Evolutionary conservation across 2,329 filamentous ascomycete genomes (phyloP), one percentile per base, ranked within the genome.

Genomic region (Cytospora mali): DNA sequence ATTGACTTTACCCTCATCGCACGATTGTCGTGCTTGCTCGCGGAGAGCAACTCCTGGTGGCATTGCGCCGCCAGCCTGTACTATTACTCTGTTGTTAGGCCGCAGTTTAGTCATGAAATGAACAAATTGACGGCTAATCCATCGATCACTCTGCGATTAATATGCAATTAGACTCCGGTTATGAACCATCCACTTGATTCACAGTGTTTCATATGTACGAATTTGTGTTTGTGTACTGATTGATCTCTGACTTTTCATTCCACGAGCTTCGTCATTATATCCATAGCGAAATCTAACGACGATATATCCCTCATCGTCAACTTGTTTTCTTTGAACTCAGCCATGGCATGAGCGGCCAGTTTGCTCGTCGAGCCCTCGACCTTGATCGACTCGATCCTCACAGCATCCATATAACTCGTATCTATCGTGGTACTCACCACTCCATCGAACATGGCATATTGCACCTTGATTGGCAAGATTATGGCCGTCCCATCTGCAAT

Each of bases 331-430:
- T 68, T 46, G 29, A 72, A 71, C 4, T 64, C 50, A 48, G 56
- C 62, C 13, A 77, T 59, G 3, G 69, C 75, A 13, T 39, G 51
- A 9, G 55, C 63, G 5, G 76, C 70, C 5, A 71, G 64, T 51
- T 70, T 73, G n/a, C 66, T 63, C 46, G 58, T 60, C 11, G 70
- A 64, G n/a, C 76, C 75, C 62, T 77, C 76, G 1, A 76, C 67
- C 64, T 75, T 76, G 55, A 76, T 69, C 7, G 27, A 67, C 5
- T 68, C 62, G 27, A 78, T 64, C 46, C 71, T 70, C 18, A 74
- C 27, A 16, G 62, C 62, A 27, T 61, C 55, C 6, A 39, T 29
- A 16, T 58, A 33, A 23, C 46, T 28, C 39, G 28, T 27, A 2
- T 58, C 31, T 6, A 42, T 28, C 3, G 48, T 35, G 28, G 54